Evolutionary conservation across 495 filamentous ascomycete genomes (phyloP), one percentile per base, ranked within the genome.

Genomic region (Friedmanniomyces endolithicus): DNA sequence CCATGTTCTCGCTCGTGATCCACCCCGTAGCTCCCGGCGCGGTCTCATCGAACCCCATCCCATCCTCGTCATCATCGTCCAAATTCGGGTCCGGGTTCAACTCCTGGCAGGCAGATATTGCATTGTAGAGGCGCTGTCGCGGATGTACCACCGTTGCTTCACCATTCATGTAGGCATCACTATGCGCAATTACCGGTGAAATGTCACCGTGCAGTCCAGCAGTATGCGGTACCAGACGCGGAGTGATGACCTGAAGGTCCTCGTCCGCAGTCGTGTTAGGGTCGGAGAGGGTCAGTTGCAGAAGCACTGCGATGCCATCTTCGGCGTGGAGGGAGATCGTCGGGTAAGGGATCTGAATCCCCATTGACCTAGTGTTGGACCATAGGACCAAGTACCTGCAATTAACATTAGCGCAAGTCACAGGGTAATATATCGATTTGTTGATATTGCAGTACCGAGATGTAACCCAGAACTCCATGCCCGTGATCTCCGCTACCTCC

Each of bases 1-100:
- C 76, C 66, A 95, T 86, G 68, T 98, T 98, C 51, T 96, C 92
- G 14, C 88, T 85, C 17, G 92, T 98, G 59, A 98, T 96, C 92
- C 92, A 98, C 1, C 89, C 89, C 0, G 80, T 81, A 63, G 88
- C 90, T 11, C 90, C 88, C 1, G 86, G 86, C 66, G 92, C 76
- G 3, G 81, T 78, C 19, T 70, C 67, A 52, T 74, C 74, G 29
- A 55, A 58, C 22, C 52, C 48, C 1, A 31, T 25, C 2, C 73
- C 76, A 0, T 75, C 72, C 0, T 77, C 77, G 24, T 76, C 75
- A 0, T 74, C 81, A 3, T 75, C 75, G 0, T 76, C 75, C 4
- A 70, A 71, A 8, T 74, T 71, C 0, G 86, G 81, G 62, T 96
- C 90, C 0, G 92, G 92, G 66, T 97, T 87, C 17, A 98, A 70